Conservation (phyloP, 805 yeast species). For the Schizosaccharomyces japonicus region DNA sequence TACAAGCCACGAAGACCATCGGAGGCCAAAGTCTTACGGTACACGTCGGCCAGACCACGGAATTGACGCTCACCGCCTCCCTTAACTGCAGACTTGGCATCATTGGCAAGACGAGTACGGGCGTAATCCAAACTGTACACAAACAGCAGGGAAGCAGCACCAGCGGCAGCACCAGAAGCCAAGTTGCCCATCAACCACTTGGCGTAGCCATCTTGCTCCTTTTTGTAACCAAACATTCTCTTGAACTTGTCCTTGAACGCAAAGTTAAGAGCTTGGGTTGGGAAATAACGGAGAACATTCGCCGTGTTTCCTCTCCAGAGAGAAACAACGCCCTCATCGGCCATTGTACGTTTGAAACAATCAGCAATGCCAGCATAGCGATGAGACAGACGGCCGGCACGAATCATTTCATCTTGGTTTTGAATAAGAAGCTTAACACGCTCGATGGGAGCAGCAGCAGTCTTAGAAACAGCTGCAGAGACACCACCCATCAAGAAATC, state of each 20-base stretch:
- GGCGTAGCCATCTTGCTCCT: slow-evolving; percentile 67
- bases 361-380: slow-evolving; percentile 77
- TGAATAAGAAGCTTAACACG: slow-evolving; percentile 90
- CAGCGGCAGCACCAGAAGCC: slow-evolving; percentile 97
- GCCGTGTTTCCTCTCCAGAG: slow-evolving; percentile 99
- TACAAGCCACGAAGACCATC: slow-evolving; percentile 96
- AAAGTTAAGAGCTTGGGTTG: slow-evolving; percentile 94
- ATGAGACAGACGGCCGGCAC: slow-evolving; percentile 80
- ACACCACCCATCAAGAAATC: slow-evolving; percentile 26
- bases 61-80: slow-evolving; percentile 82
- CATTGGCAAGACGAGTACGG: slow-evolving; percentile 97
- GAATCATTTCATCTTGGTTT: slow-evolving; percentile 94
- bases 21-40: slow-evolving; percentile 81
- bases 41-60: slow-evolving; percentile 91
- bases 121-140: slow-evolving; percentile 95
- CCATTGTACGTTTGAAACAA: slow-evolving; percentile 85
- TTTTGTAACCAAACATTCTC: slow-evolving; percentile 89
- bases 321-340: slow-evolving; percentile 73
- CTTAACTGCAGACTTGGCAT: slow-evolving; percentile 63
- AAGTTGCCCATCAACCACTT: slow-evolving; percentile 92
- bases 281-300: slow-evolving; percentile 95
- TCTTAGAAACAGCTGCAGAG: slow-evolving; percentile 94
- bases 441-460: slow-evolving; percentile 94
- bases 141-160: slow-evolving; percentile 81
- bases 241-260: slow-evolving; percentile 96